These are phyloP conservation scores for Trypanosoma vivax DNA, from an alignment of 208 protist genomes.

Conservation along the genomic window DNA sequence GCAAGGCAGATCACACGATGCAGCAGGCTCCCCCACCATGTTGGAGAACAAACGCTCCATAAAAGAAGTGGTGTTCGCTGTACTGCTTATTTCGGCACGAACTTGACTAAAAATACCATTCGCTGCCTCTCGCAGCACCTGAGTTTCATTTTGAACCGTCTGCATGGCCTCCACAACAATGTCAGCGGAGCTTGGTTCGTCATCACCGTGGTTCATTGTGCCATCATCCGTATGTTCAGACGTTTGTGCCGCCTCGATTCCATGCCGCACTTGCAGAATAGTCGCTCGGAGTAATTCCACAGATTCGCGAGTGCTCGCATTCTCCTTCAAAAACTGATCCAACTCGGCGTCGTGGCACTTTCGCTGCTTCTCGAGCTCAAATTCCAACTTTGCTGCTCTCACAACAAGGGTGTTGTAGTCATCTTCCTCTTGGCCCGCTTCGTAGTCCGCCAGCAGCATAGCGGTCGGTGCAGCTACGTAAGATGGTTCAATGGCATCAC, in stretches of 20 bases:
- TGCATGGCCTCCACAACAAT: not conserved
- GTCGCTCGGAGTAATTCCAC: constrained; percentile 5
- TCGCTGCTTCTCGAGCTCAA: constrained; percentile 10
- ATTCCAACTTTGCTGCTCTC: constrained; percentile 22
- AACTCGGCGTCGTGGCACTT: constrained; percentile 8
- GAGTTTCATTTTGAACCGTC: not conserved
- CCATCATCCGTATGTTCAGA: not conserved
- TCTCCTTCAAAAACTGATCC: not conserved
- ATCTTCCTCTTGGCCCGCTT: constrained; percentile 53
- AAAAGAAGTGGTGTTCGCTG: not conserved
- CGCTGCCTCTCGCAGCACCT: not conserved
- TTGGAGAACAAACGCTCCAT: constrained; percentile 1
- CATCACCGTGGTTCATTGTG: not conserved
- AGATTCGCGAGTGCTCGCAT: constrained; percentile 11
- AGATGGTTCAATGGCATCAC: not conserved
- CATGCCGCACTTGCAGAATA: constrained; percentile 12
- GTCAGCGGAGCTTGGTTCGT: not conserved
- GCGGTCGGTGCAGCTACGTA: not conserved
- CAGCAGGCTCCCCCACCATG: not conserved
- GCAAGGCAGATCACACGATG: not conserved
- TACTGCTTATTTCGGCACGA: not conserved
- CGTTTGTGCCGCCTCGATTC: constrained; percentile 1
- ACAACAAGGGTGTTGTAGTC: constrained; percentile 72
- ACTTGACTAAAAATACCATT: not conserved
- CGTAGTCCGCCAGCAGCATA: constrained; percentile 40